phyloP scores from a whole-genome alignment of 2,329 filamentous ascomycete genomes.

The Epichloe uncinata region DNA sequence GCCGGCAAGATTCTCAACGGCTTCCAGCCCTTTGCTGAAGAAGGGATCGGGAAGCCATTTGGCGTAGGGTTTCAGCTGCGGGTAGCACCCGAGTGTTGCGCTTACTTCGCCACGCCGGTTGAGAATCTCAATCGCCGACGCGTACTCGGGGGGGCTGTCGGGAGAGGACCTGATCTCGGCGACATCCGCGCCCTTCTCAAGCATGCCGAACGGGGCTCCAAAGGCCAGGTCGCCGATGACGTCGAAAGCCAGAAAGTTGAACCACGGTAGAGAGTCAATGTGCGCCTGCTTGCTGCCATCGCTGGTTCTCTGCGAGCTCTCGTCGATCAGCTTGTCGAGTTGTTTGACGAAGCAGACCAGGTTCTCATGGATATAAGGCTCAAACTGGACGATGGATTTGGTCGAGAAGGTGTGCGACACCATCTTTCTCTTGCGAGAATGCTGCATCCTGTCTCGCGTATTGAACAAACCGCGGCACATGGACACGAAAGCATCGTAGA shows the following conservation, averaged over 20 bases:
- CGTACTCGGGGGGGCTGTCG: constrained; percentile 48
- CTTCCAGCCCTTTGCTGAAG: constrained; percentile 60
- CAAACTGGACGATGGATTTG: constrained; percentile 71
- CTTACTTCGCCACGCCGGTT: constrained; percentile 83
- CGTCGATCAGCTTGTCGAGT: constrained; percentile 51
- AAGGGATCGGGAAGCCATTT: constrained; percentile 71
- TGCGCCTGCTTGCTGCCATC: constrained; percentile 49
- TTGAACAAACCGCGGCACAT: constrained; percentile 82
- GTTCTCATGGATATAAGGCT: constrained; percentile 77
- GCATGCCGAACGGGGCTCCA: constrained; percentile 50
- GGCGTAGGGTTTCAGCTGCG: constrained; percentile 64
- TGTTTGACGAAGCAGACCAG: constrained; percentile 59
- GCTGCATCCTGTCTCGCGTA: constrained; percentile 67
- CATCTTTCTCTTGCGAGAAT: constrained; percentile 80
- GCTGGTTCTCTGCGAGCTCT: constrained; percentile 30
- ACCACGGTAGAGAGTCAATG: constrained; percentile 68
- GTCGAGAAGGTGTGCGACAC: constrained; percentile 76
- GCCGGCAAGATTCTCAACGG: constrained; percentile 69
- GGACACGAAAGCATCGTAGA: constrained; percentile 85
- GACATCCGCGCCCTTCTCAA: constrained; percentile 60
- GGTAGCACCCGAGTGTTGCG: constrained; percentile 62
- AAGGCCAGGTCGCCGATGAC: constrained; percentile 37
- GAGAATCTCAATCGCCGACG: constrained; percentile 72
- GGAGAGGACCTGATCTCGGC: constrained; percentile 57
- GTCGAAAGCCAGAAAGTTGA: constrained; percentile 40